phyloP scores from a whole-genome alignment of 2,329 filamentous ascomycete genomes.

The Fusarium sterilihyphosum region DNA sequence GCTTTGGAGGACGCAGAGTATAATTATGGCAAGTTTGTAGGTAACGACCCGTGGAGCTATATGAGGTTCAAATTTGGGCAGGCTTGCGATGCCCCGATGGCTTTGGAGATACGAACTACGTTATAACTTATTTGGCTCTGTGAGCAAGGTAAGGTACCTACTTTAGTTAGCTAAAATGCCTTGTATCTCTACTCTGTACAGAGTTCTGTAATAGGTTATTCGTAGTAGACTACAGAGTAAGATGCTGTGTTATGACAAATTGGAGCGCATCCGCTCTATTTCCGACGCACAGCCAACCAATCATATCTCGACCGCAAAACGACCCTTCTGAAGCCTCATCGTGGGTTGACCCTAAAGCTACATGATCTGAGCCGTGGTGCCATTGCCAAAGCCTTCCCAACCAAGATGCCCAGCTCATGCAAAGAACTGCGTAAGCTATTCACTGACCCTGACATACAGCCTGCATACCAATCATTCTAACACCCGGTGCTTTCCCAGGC shows the following conservation, averaged over 20 bases:
- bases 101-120: background rate
- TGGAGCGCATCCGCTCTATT: constrained; percentile 11
- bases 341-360: constrained; percentile 8
- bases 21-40: background rate
- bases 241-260: background rate
- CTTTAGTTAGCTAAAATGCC: background rate
- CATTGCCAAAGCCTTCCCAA: constrained; percentile 24
- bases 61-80: background rate
- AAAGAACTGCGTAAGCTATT: constrained; percentile 86
- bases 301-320: constrained; percentile 42
- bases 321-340: constrained; percentile 26
- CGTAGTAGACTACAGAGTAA: background rate
- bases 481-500: constrained; percentile 62
- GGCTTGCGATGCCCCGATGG: background rate
- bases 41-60: background rate
- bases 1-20: constrained; percentile 18
- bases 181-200: background rate
- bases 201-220: background rate
- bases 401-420: constrained; percentile 90
- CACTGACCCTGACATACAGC: background rate
- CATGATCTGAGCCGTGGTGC: constrained; percentile 35
- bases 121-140: background rate
- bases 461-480: background rate
- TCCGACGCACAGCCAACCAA: constrained; percentile 27
- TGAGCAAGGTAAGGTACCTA: no score